These are phyloP conservation scores for Colletotrichum navitas DNA, from an alignment of 2,329 filamentous ascomycete genomes.

Conservation along the genomic window DNA sequence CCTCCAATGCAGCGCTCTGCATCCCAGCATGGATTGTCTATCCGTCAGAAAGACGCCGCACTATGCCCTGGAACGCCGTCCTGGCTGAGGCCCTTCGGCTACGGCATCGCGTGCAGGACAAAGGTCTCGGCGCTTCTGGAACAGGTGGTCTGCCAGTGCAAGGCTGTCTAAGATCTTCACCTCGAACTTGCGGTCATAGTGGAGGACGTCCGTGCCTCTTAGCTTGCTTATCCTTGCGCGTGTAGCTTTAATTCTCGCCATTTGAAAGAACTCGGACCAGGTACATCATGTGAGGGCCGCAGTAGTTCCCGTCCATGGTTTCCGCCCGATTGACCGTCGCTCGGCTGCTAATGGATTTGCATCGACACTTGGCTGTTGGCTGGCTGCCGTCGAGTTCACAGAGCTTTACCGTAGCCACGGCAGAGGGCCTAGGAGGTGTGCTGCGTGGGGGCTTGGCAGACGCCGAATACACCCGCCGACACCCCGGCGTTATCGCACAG, in stretches of 20 bases:
- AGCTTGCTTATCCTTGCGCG: too few species aligned
- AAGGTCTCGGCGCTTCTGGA: too few species aligned
- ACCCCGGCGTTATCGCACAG: conserved; percentile 58
- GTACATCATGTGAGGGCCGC: conserved; percentile 62
- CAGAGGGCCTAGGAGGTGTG: not conserved
- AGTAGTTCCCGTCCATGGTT: conserved; percentile 65
- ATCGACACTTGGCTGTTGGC: conserved; percentile 55
- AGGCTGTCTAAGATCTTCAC: too few species aligned
- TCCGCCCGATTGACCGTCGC: conserved; percentile 57
- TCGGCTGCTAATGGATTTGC: conserved; percentile 58
- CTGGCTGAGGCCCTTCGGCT: conserved; percentile 44
- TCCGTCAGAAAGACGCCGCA: not conserved
- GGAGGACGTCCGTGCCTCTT: too few species aligned
- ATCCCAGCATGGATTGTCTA: not conserved
- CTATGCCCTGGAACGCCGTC: conserved; percentile 27
- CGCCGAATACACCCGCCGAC: conserved; percentile 49
- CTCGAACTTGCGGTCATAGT: too few species aligned
- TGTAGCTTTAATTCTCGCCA: conserved; percentile 58
- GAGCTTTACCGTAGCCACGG: not conserved
- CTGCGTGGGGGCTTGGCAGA: conserved; percentile 7
- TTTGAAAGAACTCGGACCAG: conserved; percentile 64
- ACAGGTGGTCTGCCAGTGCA: too few species aligned
- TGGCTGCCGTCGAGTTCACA: conserved; percentile 16
- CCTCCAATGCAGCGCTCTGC: not conserved
- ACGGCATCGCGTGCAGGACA: conserved; percentile 54